phyloP scores from a whole-genome alignment of 345 rosid species.

The Crucihimalaya himalaica region DNA sequence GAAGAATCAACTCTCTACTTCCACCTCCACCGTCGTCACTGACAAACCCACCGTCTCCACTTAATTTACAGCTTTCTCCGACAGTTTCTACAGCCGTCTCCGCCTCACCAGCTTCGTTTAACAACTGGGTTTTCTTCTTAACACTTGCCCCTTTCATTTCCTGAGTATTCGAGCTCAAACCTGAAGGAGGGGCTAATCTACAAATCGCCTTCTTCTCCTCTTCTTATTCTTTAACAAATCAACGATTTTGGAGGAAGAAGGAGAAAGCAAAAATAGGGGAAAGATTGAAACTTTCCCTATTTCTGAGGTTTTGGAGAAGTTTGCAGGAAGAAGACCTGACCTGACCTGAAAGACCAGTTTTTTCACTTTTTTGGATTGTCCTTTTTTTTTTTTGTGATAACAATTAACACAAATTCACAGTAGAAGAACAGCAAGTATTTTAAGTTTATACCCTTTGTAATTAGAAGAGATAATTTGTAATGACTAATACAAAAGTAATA shows the following conservation, averaged over 20 bases:
- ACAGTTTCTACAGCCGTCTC: slow-evolving; percentile 12
- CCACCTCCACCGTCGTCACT: slow-evolving; percentile 28
- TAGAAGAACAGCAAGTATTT: background rate
- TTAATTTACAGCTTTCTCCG: slow-evolving; percentile 25
- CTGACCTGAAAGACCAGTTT: slow-evolving; percentile 34
- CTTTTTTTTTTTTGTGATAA: background rate
- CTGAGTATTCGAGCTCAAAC: slow-evolving; percentile 1
- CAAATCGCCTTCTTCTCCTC: slow-evolving; percentile 18
- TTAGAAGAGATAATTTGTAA: background rate
- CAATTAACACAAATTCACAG: background rate
- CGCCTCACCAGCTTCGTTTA: slow-evolving; percentile 25
- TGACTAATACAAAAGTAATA: too few species aligned
- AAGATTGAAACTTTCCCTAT: slow-evolving; percentile 31
- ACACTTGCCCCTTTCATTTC: slow-evolving; percentile 35
- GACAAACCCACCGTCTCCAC: slow-evolving; percentile 18
- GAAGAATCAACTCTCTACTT: slow-evolving; percentile 24
- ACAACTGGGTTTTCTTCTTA: slow-evolving; percentile 33
- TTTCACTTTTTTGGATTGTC: background rate
- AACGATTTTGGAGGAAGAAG: slow-evolving; percentile 5
- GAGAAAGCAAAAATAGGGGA: background rate
- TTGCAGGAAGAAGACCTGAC: slow-evolving; percentile 32
- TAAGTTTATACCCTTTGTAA: background rate
- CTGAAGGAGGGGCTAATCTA: slow-evolving; percentile 2
- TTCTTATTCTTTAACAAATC: background rate
- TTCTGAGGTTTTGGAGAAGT: slow-evolving; percentile 21